Evolutionary conservation across 371 early-diverging fungal genomes (phyloP).

Genomic region (Mucor plumbeus): DNA sequence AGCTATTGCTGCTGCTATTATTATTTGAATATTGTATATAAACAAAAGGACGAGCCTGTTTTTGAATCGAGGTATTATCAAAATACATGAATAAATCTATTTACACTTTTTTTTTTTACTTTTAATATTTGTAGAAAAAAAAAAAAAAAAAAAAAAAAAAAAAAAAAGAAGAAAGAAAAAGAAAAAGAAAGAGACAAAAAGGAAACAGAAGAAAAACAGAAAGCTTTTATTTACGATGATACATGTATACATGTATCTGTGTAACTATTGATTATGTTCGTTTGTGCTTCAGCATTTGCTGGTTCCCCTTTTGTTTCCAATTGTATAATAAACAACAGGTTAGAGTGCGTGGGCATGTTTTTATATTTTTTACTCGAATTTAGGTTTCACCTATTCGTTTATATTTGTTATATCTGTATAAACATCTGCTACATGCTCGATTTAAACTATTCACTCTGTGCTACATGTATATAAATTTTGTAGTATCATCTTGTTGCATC

Average conservation of each 20-base stretch:
- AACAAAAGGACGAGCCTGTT: slow-evolving; percentile 21
- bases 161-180: neutral
- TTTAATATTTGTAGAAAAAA: neutral
- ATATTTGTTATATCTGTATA: neutral
- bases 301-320: no score
- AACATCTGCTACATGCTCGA: neutral
- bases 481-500: neutral
- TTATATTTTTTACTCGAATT: neutral
- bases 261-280: neutral
- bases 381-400: neutral
- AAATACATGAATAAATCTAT: slow-evolving; percentile 11
- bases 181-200: no score
- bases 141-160: slow-evolving; percentile 2
- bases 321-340: no score
- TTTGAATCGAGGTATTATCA: slow-evolving; percentile 16
- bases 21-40: slow-evolving; percentile 22
- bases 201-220: neutral
- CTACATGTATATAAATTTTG: neutral
- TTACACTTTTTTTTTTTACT: no score
- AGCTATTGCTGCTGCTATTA: neutral
- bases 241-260: neutral
- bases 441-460: neutral
- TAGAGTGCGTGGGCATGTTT: no score
- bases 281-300: neutral
- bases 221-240: neutral